Base-by-base conservation (phyloP, 306 rosid species). In the Biancaea sappan region DNA sequence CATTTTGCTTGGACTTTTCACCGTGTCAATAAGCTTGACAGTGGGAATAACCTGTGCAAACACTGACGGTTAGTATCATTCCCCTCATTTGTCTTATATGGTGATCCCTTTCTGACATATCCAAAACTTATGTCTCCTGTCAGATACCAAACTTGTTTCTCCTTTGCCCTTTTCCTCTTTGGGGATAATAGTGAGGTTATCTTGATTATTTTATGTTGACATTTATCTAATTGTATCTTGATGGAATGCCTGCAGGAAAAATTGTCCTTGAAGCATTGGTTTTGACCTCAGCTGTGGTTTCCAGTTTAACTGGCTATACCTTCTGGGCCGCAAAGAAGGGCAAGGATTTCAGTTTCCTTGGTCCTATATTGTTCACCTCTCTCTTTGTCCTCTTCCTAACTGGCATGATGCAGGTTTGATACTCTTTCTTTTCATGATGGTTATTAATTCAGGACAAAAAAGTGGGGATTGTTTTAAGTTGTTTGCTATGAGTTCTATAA, bases 301-400 rank as follows among this genome's bases (percentile, higher is more conserved):
- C 85, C 26, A 88, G 96, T 70, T 85, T 94, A 53, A 94, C 98
- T 6, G 97, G 77, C 1, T 94, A 94, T 79, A 85, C 98, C 56
- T 94, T 94, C 84, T 94, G 96, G 96, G 98, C 98, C 48, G 84
- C 98, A 8, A 94, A 87, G 95, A 91, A 87, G 91, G 98, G 98
- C 84, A 94, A 94, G 85, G 98, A 94, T 79, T 94, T 94, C 83
- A 94, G 96, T 87, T 94, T 79, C 85, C 96, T 94, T 29, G 97
- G 95, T 72, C 97, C 98, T 29, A 72, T 94, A n/a, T 80, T 94
- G 82, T 94, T 91, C 75, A 84, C 98, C 19, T 78, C 89, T 54
- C 96, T 94, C 75, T 71, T 86, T 50, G 71, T 88, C 66, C 89
- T 94, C 63, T 32, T 94, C 44, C 57, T 89, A 6, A 83, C 90